phyloP scores from a whole-genome alignment of 2,329 filamentous ascomycete species.

The Monosporascus sp. region DNA sequence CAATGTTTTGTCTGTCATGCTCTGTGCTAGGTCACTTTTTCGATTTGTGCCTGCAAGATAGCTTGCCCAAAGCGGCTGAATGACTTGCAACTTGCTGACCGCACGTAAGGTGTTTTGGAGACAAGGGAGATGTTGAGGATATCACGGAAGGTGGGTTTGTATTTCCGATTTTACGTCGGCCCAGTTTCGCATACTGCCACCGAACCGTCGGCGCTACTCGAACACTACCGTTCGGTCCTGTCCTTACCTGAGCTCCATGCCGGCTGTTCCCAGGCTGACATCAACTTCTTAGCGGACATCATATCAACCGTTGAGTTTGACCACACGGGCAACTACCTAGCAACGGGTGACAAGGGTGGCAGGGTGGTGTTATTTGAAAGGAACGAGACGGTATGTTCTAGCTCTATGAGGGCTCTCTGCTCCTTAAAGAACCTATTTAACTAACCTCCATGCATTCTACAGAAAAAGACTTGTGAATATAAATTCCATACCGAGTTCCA shows the following conservation, averaged over 20 bases:
- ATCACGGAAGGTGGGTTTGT: conserved; percentile 79
- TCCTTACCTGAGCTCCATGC: background rate
- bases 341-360: conserved; percentile 85
- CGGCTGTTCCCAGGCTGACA: conserved; percentile 14
- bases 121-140: conserved; percentile 98
- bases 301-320: conserved; percentile 90
- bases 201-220: background rate
- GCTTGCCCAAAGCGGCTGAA: background rate
- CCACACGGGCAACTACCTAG: conserved; percentile 83
- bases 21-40: too few species aligned
- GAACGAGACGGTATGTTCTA: conserved; percentile 79
- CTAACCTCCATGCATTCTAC: conserved; percentile 12
- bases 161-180: background rate
- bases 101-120: conserved; percentile 81
- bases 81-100: background rate
- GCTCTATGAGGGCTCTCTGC: background rate
- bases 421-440: background rate
- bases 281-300: conserved; percentile 63
- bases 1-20: too few species aligned
- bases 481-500: conserved; percentile 99
- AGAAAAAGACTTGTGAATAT: conserved; percentile 99
- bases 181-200: background rate
- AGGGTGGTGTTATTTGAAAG: conserved; percentile 83
- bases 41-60: too few species aligned
- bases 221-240: background rate